These are phyloP conservation scores for Suhomyces coccinellae DNA, from an alignment of 1,139 yeast species.

Conservation along the genomic window DNA sequence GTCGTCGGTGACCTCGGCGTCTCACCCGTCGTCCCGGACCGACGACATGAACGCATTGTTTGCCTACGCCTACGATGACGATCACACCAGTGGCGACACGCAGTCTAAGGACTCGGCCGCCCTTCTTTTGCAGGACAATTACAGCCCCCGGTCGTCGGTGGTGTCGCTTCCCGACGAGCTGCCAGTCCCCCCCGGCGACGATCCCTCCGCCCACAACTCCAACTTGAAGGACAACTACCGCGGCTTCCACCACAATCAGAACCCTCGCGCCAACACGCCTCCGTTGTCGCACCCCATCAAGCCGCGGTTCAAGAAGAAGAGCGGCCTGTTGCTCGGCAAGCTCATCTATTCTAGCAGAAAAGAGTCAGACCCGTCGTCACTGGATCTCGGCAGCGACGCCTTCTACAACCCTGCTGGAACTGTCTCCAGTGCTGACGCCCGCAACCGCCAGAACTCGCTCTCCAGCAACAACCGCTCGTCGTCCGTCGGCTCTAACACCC, in stretches of 20 bases:
- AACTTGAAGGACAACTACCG: constrained; percentile 36
- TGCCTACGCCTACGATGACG: constrained; percentile 14
- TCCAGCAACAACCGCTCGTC: constrained; percentile 11
- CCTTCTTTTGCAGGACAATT: constrained; percentile 14
- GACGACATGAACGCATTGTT: constrained; percentile 13
- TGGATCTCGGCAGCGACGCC: constrained; percentile 1
- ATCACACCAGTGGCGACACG: not conserved
- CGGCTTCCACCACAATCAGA: constrained; percentile 50
- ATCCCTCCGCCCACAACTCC: constrained; percentile 1
- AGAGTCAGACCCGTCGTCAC: constrained; percentile 28
- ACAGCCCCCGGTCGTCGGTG: constrained; percentile 21
- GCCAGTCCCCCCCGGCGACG: not conserved
- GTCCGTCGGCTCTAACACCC: constrained; percentile 12
- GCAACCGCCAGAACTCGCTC: constrained; percentile 16
- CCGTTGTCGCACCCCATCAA: constrained; percentile 53
- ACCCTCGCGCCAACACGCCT: constrained; percentile 41
- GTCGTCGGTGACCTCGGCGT: constrained; percentile 6
- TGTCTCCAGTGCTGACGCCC: constrained; percentile 5
- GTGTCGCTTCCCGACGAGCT: constrained; percentile 14
- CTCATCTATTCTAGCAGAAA: constrained; percentile 45
- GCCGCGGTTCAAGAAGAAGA: constrained; percentile 48
- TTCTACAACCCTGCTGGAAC: constrained; percentile 1
- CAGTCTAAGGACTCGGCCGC: constrained; percentile 1
- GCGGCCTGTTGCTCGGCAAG: constrained; percentile 47
- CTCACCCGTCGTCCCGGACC: not conserved